Evolutionary conservation across 345 rosid species (phyloP).

Genomic region (Camelina neglecta): DNA sequence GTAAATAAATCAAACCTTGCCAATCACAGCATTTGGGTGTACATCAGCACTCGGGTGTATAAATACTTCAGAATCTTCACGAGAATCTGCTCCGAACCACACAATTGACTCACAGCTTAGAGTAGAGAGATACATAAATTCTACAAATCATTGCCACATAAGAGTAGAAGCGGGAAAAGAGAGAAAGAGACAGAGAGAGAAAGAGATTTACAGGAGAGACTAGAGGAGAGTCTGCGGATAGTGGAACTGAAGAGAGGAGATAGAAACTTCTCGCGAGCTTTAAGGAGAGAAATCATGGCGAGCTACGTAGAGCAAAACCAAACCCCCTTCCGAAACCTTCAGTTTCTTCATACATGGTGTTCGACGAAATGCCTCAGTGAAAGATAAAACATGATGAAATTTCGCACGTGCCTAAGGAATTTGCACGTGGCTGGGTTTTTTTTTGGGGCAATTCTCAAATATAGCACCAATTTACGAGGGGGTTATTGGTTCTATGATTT

Average conservation of each 20-base stretch:
- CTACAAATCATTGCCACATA: neutral
- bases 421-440: neutral
- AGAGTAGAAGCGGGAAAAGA: neutral
- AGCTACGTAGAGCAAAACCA: conserved; percentile 20
- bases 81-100: conserved; percentile 45
- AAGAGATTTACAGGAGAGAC: conserved; percentile 46
- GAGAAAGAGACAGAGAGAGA: conserved; percentile 34
- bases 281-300: conserved; percentile 60
- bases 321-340: neutral
- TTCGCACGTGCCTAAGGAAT: neutral
- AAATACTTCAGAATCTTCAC: conserved; percentile 40
- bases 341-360: conserved; percentile 11
- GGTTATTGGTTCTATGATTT: no score
- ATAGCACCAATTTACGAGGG: no score
- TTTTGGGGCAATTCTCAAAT: no score
- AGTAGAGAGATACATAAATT: conserved; percentile 4
- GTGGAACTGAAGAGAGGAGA: conserved; percentile 37
- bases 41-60: conserved; percentile 77
- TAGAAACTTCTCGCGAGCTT: conserved; percentile 47
- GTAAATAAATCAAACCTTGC: conserved; percentile 54
- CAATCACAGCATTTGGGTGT: conserved; percentile 80
- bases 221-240: conserved; percentile 48
- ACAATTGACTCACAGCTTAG: conserved; percentile 6
- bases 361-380: conserved; percentile 41
- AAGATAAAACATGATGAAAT: neutral